Evolutionary conservation across 2,329 filamentous ascomycete genomes (phyloP).

Genomic region (Teratosphaeria pseudoeucalypti): DNA sequence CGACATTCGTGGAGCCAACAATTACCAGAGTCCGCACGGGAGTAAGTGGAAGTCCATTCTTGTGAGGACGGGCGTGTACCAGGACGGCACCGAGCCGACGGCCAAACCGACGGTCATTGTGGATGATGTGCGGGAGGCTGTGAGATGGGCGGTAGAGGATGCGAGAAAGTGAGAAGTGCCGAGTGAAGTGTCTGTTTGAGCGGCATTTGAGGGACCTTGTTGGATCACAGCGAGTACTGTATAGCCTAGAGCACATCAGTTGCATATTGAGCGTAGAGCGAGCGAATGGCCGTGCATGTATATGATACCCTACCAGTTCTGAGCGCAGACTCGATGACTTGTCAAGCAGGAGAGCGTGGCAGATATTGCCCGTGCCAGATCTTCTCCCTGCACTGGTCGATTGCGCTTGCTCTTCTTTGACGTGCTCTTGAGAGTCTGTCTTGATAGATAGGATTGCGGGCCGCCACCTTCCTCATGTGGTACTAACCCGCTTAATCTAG

Average conservation of each 20-base stretch:
- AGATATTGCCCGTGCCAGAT: background rate
- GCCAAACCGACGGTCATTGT: slow-evolving; percentile 56
- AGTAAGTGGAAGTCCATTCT: slow-evolving; percentile 70
- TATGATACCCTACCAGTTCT: background rate
- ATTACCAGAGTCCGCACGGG: slow-evolving; percentile 54
- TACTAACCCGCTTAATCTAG: background rate
- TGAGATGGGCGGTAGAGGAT: slow-evolving; percentile 61
- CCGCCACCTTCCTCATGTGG: background rate
- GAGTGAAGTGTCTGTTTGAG: too few relatives aligned
- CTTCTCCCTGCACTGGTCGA: background rate
- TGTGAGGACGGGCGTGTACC: slow-evolving; percentile 71
- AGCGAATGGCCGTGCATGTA: background rate
- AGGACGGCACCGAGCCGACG: slow-evolving; percentile 42
- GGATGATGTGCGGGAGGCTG: slow-evolving; percentile 65
- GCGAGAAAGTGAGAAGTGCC: slow-evolving; percentile 18
- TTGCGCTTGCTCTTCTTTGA: too few relatives aligned
- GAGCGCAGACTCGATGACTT: background rate
- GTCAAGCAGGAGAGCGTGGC: background rate
- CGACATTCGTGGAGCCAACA: slow-evolving; percentile 81
- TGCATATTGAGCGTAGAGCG: background rate
- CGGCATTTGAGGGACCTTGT: background rate
- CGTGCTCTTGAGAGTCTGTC: background rate
- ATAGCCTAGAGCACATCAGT: background rate
- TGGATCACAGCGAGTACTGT: background rate
- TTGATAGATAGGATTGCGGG: background rate